Conservation (phyloP, 2,329 filamentous ascomycete species). For the Fusarium sp. region DNA sequence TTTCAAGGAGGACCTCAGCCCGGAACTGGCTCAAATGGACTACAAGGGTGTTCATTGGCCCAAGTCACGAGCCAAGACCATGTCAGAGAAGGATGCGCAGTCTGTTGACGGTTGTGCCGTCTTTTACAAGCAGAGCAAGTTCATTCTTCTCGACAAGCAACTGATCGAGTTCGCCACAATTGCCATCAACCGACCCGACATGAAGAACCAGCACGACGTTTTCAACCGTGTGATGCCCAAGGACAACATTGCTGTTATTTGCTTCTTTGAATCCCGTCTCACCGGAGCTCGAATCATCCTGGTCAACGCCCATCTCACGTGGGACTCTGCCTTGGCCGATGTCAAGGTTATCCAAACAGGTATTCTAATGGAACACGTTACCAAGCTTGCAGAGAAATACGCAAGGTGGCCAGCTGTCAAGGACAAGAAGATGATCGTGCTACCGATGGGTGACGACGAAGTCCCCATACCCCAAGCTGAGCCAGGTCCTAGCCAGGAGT, state of each 20-base stretch:
- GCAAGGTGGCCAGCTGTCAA: conserved; percentile 82
- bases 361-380: conserved; percentile 92
- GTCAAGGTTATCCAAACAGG: conserved; percentile 98
- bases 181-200: conserved; percentile 94
- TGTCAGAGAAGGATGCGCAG: conserved; percentile 89
- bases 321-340: conserved; percentile 91
- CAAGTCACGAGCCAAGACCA: conserved; percentile 89
- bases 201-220: conserved; percentile 97
- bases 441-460: conserved; percentile 60
- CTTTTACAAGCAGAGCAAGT: conserved; percentile 97
- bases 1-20: conserved; percentile 90
- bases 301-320: conserved; percentile 93
- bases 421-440: conserved; percentile 76
- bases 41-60: conserved; percentile 97
- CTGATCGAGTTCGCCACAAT: conserved; percentile 91
- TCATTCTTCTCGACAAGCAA: conserved; percentile 92
- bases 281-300: conserved; percentile 94
- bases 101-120: conserved; percentile 96
- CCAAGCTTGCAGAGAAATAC: conserved; percentile 87
- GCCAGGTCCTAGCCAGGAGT: conserved; percentile 86
- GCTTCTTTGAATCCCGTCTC: conserved; percentile 90
- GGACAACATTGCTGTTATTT: conserved; percentile 93
- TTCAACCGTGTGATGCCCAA: conserved; percentile 99
- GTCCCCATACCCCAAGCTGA: conserved; percentile 66
- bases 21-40: conserved; percentile 85